Base-by-base conservation (phyloP, 768 basidiomycete species). In the Lactifluus rugatus region DNA sequence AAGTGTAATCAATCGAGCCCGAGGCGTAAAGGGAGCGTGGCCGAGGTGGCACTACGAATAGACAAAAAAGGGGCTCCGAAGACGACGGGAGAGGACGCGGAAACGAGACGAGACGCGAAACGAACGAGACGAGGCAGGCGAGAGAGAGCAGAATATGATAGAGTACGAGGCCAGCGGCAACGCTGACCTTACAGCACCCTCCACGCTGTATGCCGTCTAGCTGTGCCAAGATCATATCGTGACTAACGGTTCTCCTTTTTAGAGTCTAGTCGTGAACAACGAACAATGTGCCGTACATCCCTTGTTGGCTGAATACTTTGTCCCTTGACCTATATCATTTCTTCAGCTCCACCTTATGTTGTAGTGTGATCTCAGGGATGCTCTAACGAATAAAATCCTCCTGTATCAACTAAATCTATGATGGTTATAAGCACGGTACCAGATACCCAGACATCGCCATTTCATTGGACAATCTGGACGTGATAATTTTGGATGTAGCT, bases 151-250 rank as follows among this genome's bases (percentile, higher is more conserved):
- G n/a, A n/a, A n/a, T n/a, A n/a, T n/a, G n/a, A n/a, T n/a, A n/a
- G n/a, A n/a, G n/a, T n/a, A n/a, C n/a, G n/a, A n/a, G n/a, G n/a
- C n/a, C n/a, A n/a, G n/a, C n/a, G n/a, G n/a, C n/a, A n/a, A n/a
- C n/a, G n/a, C n/a, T n/a, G n/a, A n/a, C n/a, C n/a, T n/a, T n/a
- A n/a, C n/a, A n/a, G n/a, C n/a, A 63, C 69, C 0, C 65, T 79
- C 17, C 71, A 73, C 68, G 53, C 46, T 79, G 77, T 77, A 65
- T 61, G 75, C 67, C 36, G 16, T 26, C 46, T 13, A 42, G 23
- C 16, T 26, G 2, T 21, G 17, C 25, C 60, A 21, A 53, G 21
- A 11, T 10, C 31, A 6, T 31, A 46, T 31, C 21, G 11, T 28
- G 19, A 42, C 52, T 54, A 17, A 55, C 19, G 1, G 28, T 26